Percentiles rank a stretch among this genome's conserved stretches.
These are phyloP conservation scores for Sophora flavescens DNA, from an alignment of 306 rosid species.

Conservation along the genomic window DNA sequence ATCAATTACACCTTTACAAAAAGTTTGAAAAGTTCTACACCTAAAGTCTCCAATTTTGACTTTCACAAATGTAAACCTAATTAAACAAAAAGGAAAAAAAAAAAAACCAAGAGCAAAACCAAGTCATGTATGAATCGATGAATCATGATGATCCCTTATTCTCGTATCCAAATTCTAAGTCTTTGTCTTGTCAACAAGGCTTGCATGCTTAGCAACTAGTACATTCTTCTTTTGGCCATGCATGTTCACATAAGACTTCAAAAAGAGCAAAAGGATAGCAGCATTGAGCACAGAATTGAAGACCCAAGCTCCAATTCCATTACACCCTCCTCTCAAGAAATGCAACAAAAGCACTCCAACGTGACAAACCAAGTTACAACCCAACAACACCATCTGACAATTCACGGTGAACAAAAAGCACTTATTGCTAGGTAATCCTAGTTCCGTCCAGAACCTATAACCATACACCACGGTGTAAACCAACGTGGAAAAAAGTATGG, in stretches of 20 bases:
- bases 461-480: conserved; percentile 59
- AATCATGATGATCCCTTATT: not conserved
- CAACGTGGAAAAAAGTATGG: conserved; percentile 57
- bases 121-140: too few species aligned
- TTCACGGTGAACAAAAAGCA: conserved; percentile 53
- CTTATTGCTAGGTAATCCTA: conserved; percentile 53
- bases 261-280: conserved; percentile 56
- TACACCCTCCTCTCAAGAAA: conserved; percentile 74
- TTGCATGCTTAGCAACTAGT: not conserved
- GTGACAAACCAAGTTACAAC: conserved; percentile 67
- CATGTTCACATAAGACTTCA: conserved; percentile 51
- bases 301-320: conserved; percentile 78
- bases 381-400: conserved; percentile 57
- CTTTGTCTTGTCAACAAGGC: not conserved
- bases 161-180: not conserved
- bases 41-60: conserved; percentile 7
- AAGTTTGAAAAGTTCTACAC: not conserved
- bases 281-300: conserved; percentile 67
- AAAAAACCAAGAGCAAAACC: too few species aligned
- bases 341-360: conserved; percentile 64
- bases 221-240: conserved; percentile 15
- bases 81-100: not conserved
- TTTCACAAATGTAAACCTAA: not conserved
- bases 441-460: conserved; percentile 58
- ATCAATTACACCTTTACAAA: not conserved